Evolutionary conservation across 768 basidiomycete genomes (phyloP), one percentile per base, ranked within the genome.

Genomic region (Leucogyrophana mollusca): DNA sequence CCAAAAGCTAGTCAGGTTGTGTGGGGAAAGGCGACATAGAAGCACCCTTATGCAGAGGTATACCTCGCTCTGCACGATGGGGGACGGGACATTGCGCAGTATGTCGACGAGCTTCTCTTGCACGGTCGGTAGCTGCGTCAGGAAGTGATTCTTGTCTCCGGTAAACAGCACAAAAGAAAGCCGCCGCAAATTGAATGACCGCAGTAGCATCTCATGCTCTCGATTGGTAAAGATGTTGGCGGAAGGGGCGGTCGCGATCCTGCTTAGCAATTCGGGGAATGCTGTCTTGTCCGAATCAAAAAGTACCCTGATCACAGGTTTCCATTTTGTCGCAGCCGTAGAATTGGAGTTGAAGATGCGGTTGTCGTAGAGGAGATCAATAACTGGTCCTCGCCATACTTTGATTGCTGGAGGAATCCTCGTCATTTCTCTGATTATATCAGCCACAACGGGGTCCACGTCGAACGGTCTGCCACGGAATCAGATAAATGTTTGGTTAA

Each of bases 31-130:
- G 13, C 96, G 83, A 61, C 92, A 97, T 36, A 98, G 76, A 16
- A 98, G 68, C 2, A 97, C 88, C 9, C 96, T 78, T 40, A 98
- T 81, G 58, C 94, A 97, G 11, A 98, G 76, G 64, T 93, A 99
- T 8, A 94, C 93, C 66, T 99, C 95, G 57, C 87, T 87, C 60
- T 94, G 90, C 1, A 99, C 93, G 39, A 87, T 74, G 1, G 94
- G 84, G 3, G 90, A 82, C 1, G 87, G 72, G 13, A 83, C 79
- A 54, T 82, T 89, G 25, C 90, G 82, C 38, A 98, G 69, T 3
- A 94, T 84, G 52, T 99, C 96, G 9, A 96, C 96, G 11, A 99
- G 74, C 67, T 90, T 96, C 69, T 98, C 96, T 64, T 97, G 94
- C n/a, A 99, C 90, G 22, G 81, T 80, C 13, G 96, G 96, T 25